Base-by-base conservation (phyloP, 139 green algal species). In the Zygnema cylindricum region DNA sequence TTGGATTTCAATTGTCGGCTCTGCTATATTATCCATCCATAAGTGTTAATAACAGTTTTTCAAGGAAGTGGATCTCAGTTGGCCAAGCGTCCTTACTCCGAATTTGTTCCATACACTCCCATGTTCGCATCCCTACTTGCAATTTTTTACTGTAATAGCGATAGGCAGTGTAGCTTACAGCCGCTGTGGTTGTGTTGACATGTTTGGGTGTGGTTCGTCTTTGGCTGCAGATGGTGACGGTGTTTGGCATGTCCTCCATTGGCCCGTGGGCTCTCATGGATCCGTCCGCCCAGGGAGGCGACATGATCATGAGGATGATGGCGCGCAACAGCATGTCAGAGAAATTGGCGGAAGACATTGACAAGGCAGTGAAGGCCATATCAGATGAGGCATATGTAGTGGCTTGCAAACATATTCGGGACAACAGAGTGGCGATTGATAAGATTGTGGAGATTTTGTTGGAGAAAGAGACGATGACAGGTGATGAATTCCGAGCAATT, bases 261-360 rank as follows among this genome's bases (percentile, higher is more conserved):
- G 97, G 97, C 55, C 97, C 97, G 23, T 99, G 96, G 95, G 94
- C 86, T 22, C 93, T 99, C 86, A 93, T 97, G 94, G 97, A 99
- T 93, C 96, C 95, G 35, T 93, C 76, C 3, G 93, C 95, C 0
- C 92, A 95, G 89, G 92, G 94, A 83, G 94, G 95, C 3, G 97
- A 99, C 91, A 96, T 99, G 93, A 97, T 99, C 92, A 99, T 99
- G 97, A 94, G 97, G 86, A 99, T 99, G 97, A 98, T 99, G 96
- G 95, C 96, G 2, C 92, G 95, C 77, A 99, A 99, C 95, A 95
- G 86, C 84, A 98, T 98, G 94, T 96, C 89, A 76, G 97, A 99
- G 95, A 96, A 95, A 89, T 95, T 99, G 90, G 96, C 98, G 91
- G 84, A 93, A 79, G 94, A 95, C 76, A 99, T 99, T 77, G 97